Conservation (phyloP, 805 yeast genomes). For the Ogataea trehalophila region DNA sequence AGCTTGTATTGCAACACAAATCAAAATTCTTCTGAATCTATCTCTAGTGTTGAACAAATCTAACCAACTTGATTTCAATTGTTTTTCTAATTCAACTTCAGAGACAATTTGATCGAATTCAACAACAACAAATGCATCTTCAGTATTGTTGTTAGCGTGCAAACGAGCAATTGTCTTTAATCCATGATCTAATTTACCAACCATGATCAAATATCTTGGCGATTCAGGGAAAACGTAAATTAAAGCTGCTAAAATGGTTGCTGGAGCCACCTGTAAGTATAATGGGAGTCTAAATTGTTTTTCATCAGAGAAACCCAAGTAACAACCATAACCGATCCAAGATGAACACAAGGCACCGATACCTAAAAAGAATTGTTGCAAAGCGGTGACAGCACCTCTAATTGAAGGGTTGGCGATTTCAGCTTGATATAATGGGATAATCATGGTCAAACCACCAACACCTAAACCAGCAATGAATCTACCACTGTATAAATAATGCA, state of each 20-base stretch:
- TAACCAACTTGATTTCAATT: slow-evolving; percentile 39
- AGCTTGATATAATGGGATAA: slow-evolving; percentile 68
- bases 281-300: slow-evolving; percentile 40
- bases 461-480: slow-evolving; percentile 61
- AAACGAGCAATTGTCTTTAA: slow-evolving; percentile 36
- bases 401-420: slow-evolving; percentile 58
- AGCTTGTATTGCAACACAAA: slow-evolving; percentile 21
- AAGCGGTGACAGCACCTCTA: slow-evolving; percentile 56
- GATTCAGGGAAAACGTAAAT: slow-evolving; percentile 45
- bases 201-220: slow-evolving; percentile 45
- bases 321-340: slow-evolving; percentile 31
- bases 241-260: slow-evolving; percentile 36
- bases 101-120: slow-evolving; percentile 58
- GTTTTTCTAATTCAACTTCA: slow-evolving; percentile 33
- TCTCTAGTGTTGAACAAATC: slow-evolving; percentile 24
- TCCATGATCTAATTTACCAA: slow-evolving; percentile 41
- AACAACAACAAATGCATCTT: slow-evolving; percentile 42
- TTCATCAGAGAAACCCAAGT: slow-evolving; percentile 15
- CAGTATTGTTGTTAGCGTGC: slow-evolving; percentile 39
- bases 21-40: slow-evolving; percentile 23
- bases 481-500: slow-evolving; percentile 37
- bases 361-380: slow-evolving; percentile 45
- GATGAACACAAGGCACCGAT: slow-evolving; percentile 29
- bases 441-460: slow-evolving; percentile 64
- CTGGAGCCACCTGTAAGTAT: slow-evolving; percentile 46